Conservation (phyloP, 805 yeast genomes). For the Sugiyamaella chiloensis region DNA sequence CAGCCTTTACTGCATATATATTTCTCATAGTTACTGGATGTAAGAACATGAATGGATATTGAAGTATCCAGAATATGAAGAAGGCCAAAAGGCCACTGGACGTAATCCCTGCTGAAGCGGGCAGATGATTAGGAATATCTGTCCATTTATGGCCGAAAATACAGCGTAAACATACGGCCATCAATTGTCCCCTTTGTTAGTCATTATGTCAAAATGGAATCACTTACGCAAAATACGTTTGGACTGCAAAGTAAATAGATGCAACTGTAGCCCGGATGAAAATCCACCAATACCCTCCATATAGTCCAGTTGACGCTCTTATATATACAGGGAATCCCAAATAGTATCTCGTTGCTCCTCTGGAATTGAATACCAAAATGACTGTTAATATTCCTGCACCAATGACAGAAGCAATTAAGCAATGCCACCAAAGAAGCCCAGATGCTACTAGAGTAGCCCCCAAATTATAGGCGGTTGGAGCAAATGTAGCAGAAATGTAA, state of each 20-base stretch:
- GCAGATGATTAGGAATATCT: background rate
- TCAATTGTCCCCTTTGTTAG: background rate
- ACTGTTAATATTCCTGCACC: background rate
- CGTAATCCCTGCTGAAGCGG: background rate
- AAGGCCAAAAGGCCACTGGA: background rate
- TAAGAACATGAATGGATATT: background rate
- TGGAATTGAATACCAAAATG: background rate
- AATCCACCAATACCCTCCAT: slow-evolving; percentile 2
- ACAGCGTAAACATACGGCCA: background rate
- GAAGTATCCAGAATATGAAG: background rate
- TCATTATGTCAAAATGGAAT: background rate
- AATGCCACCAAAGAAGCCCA: background rate
- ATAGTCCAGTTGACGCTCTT: background rate
- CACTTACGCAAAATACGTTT: slow-evolving; percentile 3
- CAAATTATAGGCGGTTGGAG: background rate
- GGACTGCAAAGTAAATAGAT: background rate
- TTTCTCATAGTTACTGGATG: slow-evolving; percentile 3
- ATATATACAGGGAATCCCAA: background rate
- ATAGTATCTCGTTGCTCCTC: background rate
- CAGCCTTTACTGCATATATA: background rate
- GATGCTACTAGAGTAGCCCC: background rate
- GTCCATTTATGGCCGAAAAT: background rate
- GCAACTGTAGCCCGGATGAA: background rate
- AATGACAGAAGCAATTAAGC: background rate
- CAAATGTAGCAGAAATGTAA: background rate